Base-by-base conservation (phyloP, 2,329 filamentous ascomycete genomes). In the Colletotrichum gigasporum region DNA sequence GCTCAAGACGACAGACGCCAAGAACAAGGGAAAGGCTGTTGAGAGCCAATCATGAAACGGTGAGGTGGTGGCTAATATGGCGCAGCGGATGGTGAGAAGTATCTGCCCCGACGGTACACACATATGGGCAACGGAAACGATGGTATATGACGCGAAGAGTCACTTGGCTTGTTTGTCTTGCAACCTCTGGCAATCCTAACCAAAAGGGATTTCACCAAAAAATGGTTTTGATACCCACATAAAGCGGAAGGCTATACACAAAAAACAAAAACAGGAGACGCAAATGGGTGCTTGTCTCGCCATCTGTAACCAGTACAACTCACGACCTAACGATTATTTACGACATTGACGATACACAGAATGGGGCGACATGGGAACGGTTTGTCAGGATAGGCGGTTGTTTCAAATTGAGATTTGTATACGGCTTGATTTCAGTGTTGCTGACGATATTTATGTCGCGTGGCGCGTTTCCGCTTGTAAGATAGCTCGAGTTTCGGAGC, bases 1-100 rank as follows among this genome's bases (percentile, higher is more conserved):
- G 16, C 73, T 89, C 10, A 83, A 78, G 66, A 70, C 69, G 12
- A 70, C 73, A 5, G 73, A 76, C 37, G 47, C 18, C 34, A 69
- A 63, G 20, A 61, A 47, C 35, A 79, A 79, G 65, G 76, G 74
- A 8, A 80, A 80, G 61, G 71, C 69, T 1, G 65, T 73, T 2
- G 74, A 76, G 32, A 69, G 55, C 14, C 41, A 53, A 14, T 22
- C 53, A 12, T 67, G 63, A 65, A 24, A 26, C 11, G n/a, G 47
- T 8, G 11, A 16, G 24, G 12, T 3, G 34, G 7, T 9, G 16
- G 7, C 12, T 35, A 14, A 28, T 5, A 5, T 53, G n/a, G n/a
- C n/a, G n/a, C n/a, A n/a, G n/a, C n/a, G n/a, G 53, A 28, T n/a
- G 28, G 53, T n/a, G 30, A 24, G 28, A 44, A 11, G 9, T 10